Evolutionary conservation across 2,329 filamentous ascomycete species (phyloP), one percentile per base, ranked within the genome.

Genomic region (Penicillium aurantiogriseum): DNA sequence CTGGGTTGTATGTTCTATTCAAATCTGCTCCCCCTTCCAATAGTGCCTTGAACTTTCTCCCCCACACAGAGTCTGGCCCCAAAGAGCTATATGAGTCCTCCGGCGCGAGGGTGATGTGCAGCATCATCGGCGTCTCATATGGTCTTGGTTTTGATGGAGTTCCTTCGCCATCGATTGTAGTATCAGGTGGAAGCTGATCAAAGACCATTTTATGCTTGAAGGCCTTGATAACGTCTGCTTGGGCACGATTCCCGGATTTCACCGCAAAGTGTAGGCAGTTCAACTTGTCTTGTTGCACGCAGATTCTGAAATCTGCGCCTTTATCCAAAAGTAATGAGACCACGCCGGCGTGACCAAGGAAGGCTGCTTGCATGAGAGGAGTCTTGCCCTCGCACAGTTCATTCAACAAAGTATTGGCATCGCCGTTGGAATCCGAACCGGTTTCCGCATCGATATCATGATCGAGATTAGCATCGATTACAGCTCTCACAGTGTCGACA

Each of bases 191-290:
- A 17, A 13, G 17, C 44, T 42, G 43, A 21, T 54, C 44, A 10
- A 54, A 54, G 11, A 10, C 11, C 52, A 54, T 54, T 4, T 25
- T 39, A 3, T 13, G 3, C 13, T 29, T n/a, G 31, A 54, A 49
- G 6, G 52, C 35, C 25, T 1, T 19, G 31, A 54, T 46, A 2
- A 54, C 43, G 3, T 54, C 44, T n/a, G 23, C 52, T n/a, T 35
- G n/a, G 2, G 35, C 36, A 5, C 19, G 17, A 36, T 19, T 48
- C 3, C 15, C n/a, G 3, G 5, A 2, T 21, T 29, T 40, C 6
- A 54, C 52, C 15, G 44, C 44, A 15, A 19, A 49, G 4, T 54
- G 52, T 23, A 54, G 25, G 23, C 52, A 54, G 13, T 54, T 54
- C 4, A 21, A n/a, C 17, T 49, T 19, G 1, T 52, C 11, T 19